Conservation (phyloP, 2,329 filamentous ascomycete species). For the Pyrenophora seminiperda region DNA sequence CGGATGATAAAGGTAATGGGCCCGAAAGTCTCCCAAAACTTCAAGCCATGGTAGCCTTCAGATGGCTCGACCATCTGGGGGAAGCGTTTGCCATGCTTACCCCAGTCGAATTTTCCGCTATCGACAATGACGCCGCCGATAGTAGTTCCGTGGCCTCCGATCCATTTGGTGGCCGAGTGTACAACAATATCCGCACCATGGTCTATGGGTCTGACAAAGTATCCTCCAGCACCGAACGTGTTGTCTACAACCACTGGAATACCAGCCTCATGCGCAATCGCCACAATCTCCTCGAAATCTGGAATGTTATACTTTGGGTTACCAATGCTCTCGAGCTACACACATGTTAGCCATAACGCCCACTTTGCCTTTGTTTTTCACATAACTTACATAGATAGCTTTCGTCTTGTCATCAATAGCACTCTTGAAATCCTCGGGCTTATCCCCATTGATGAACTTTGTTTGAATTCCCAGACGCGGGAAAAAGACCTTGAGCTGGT, state of each 20-base stretch:
- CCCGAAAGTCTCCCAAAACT: conserved; percentile 94
- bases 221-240: conserved; percentile 92
- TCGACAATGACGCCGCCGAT: conserved; percentile 87
- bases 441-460: conserved; percentile 85
- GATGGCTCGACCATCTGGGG: conserved; percentile 90
- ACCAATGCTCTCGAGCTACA: conserved; percentile 75
- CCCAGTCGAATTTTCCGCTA: conserved; percentile 93
- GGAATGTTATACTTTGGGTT: conserved; percentile 94
- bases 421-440: conserved; percentile 75
- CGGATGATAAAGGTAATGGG: conserved; percentile 81
- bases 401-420: conserved; percentile 93
- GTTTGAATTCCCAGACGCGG: conserved; percentile 85
- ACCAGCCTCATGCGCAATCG: conserved; percentile 72
- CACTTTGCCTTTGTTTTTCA: neutral
- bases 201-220: conserved; percentile 82
- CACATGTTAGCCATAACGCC: neutral
- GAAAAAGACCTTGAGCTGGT: conserved; percentile 92
- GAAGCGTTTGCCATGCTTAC: conserved; percentile 79
- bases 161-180: conserved; percentile 96
- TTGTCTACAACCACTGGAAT: conserved; percentile 74
- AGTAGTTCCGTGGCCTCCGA: conserved; percentile 89
- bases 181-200: conserved; percentile 93
- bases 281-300: conserved; percentile 84
- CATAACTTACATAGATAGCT: conserved; percentile 72
- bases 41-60: conserved; percentile 88